phyloP scores from a whole-genome alignment of 2,329 filamentous ascomycete species.

The Blumeria graminis region DNA sequence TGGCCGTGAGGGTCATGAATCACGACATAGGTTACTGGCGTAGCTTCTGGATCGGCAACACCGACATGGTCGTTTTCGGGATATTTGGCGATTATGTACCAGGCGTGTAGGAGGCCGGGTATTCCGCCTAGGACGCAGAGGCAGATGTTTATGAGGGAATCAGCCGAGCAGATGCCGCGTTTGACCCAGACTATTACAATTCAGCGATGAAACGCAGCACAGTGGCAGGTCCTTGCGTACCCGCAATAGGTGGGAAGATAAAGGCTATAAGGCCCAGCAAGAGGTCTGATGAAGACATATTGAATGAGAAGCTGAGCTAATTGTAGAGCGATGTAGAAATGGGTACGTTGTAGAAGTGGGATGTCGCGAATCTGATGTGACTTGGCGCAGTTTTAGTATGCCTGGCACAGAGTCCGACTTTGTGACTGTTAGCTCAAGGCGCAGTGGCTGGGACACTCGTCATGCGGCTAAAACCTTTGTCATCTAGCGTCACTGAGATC shows the following conservation, averaged over 20 bases:
- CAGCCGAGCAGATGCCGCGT: constrained; percentile 71
- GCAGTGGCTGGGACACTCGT: too few species aligned
- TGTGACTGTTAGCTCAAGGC: too few species aligned
- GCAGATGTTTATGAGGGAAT: constrained; percentile 85
- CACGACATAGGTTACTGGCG: constrained; percentile 52
- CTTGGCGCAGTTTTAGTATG: neutral
- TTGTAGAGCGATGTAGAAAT: too few species aligned
- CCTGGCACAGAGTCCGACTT: too few species aligned
- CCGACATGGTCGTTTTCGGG: constrained; percentile 42
- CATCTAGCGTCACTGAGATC: too few species aligned
- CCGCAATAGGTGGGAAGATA: constrained; percentile 39
- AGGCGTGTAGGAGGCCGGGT: constrained; percentile 77
- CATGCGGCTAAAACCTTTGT: too few species aligned
- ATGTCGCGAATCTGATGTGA: neutral
- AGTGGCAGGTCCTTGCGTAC: constrained; percentile 22
- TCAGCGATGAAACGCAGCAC: neutral
- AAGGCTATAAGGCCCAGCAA: constrained; percentile 42
- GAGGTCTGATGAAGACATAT: constrained; percentile 19
- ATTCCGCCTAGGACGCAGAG: constrained; percentile 60
- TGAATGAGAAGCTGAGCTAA: neutral
- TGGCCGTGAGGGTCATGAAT: constrained; percentile 26
- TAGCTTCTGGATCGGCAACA: constrained; percentile 27
- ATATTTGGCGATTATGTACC: constrained; percentile 90
- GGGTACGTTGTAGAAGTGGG: neutral
- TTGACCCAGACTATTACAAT: constrained; percentile 68